A percentile compares a stretch with the other conserved stretches of the same genome.
phyloP scores from a whole-genome alignment of 1,139 yeast genomes.

The Blastobotrys petasosporus region DNA sequence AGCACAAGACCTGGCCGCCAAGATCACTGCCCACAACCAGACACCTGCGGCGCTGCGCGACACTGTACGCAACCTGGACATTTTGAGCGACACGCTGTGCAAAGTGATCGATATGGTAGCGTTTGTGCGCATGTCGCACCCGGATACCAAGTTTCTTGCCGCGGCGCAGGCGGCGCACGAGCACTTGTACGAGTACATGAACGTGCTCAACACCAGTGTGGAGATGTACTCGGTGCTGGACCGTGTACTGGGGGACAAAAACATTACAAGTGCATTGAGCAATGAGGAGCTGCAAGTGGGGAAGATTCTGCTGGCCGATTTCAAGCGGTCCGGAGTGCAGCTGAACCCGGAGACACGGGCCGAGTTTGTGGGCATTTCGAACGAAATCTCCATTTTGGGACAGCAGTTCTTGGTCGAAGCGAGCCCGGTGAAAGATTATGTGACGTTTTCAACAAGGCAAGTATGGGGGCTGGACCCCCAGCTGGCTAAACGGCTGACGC shows the following conservation, averaged over 20 bases:
- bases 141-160: slow-evolving; percentile 58
- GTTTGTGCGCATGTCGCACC: slow-evolving; percentile 84
- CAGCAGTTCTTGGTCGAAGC: slow-evolving; percentile 65
- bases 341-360: slow-evolving; percentile 60
- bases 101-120: slow-evolving; percentile 93
- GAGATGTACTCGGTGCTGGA: slow-evolving; percentile 59
- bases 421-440: slow-evolving; percentile 33
- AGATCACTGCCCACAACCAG: slow-evolving; percentile 39
- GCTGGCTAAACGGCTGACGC: slow-evolving; percentile 26
- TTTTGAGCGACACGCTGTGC: slow-evolving; percentile 81
- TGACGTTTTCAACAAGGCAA: slow-evolving; percentile 32
- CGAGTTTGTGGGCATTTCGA: slow-evolving; percentile 72
- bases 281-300: slow-evolving; percentile 83
- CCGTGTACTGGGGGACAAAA: slow-evolving; percentile 45
- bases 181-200: slow-evolving; percentile 89
- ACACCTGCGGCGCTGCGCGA: slow-evolving; percentile 46
- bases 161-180: slow-evolving; percentile 91
- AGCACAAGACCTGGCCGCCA: slow-evolving; percentile 57
- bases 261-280: slow-evolving; percentile 40
- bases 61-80: slow-evolving; percentile 67
- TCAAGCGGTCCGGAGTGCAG: slow-evolving; percentile 84
- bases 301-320: slow-evolving; percentile 70
- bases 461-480: slow-evolving; percentile 37
- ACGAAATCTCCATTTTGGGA: slow-evolving; percentile 74
- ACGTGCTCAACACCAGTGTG: slow-evolving; percentile 78